Evolutionary conservation across 2,329 filamentous ascomycete species (phyloP).

Genomic region (Fusarium decemcellulare): DNA sequence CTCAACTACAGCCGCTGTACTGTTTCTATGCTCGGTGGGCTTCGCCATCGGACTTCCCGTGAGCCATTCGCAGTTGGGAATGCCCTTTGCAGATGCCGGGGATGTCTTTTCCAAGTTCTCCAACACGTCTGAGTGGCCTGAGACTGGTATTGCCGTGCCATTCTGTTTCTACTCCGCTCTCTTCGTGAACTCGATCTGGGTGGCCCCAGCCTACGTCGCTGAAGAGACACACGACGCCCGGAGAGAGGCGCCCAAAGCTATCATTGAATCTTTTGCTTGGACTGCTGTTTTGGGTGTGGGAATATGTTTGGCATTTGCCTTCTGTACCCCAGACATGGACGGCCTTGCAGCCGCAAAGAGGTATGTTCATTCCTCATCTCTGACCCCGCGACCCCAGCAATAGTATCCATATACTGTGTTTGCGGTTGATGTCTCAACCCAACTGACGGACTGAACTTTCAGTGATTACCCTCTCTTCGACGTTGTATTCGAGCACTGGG

Average conservation of each 20-base stretch:
- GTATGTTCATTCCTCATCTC: neutral
- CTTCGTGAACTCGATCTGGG: slow-evolving; percentile 5
- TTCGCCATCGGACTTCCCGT: slow-evolving; percentile 5
- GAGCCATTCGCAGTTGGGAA: neutral
- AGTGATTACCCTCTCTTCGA: slow-evolving; percentile 4
- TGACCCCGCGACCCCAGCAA: too few species aligned
- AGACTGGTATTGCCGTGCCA: slow-evolving; percentile 3
- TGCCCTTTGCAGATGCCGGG: neutral
- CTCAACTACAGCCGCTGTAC: neutral
- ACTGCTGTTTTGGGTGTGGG: neutral
- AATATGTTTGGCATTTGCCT: neutral
- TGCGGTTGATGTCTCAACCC: too few species aligned
- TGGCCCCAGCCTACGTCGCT: neutral
- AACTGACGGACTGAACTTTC: neutral
- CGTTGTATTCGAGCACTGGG: neutral
- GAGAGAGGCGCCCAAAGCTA: neutral
- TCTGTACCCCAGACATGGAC: slow-evolving; percentile 11
- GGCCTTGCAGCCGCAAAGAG: neutral
- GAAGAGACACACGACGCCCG: slow-evolving; percentile 12
- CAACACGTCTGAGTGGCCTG: slow-evolving; percentile 1
- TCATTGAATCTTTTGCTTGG: neutral
- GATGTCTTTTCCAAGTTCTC: slow-evolving; percentile 5
- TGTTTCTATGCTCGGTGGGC: neutral
- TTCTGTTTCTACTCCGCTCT: neutral
- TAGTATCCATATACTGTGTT: too few species aligned